Evolutionary conservation across 768 basidiomycete species (phyloP), one percentile per base, ranked within the genome.

Genomic region (Lactarius vividus): DNA sequence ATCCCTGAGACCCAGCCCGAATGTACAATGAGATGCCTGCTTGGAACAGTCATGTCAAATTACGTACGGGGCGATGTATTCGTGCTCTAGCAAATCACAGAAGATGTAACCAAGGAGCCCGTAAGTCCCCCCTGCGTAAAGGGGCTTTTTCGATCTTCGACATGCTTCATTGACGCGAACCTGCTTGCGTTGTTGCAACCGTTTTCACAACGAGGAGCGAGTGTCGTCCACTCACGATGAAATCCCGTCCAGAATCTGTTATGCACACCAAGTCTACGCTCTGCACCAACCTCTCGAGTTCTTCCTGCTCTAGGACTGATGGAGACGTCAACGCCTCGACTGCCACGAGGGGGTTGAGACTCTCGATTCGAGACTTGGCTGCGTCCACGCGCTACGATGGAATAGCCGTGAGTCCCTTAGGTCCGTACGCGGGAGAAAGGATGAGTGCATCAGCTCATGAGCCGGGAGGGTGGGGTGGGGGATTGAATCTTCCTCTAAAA

Each of bases 51-150:
- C 55, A 59, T 26, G 20, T 33, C 39, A 49, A 42, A 57, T 44
- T 46, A 76, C 95, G 78, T 77, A 96, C 96, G 88, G 85, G 55
- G 87, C 79, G 68, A 97, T 85, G 75, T 89, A 94, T 67, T 94
- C 88, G 72, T 97, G 96, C 62, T 85, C 82, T 63, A 95, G 80
- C 62, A 99, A 82, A 75, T 98, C 96, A 68, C 93, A 94, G 74
- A 98, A 97, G 72, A 97, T 93, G 77, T 94, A 99, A 18, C 96
- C 96, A 55, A 88, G 79, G 65, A 96, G 80, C 26, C 96, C 96
- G 74, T 94, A 96, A 18, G 91, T 89, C 13, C 92, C 92, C 1
- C 95, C 95, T n/a, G 89, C 86, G 72, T 97, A 98, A 74, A 98
- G 89, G 7, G 92, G 88, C 68, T 88, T 94, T 52, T 81, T 78